Base-by-base conservation (phyloP, 305 asterid genomes). In the Salvia sclarea region DNA sequence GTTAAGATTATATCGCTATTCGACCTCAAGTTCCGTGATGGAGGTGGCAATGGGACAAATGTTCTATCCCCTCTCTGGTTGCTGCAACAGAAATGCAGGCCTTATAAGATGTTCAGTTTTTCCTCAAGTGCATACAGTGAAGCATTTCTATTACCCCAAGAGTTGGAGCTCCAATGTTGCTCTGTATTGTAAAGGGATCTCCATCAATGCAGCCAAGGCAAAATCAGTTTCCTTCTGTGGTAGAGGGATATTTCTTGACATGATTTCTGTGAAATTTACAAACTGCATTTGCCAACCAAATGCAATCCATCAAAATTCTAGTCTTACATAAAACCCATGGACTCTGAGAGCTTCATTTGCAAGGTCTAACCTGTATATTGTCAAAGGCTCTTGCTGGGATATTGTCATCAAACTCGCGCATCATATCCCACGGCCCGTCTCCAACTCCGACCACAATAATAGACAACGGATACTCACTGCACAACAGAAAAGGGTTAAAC, bases 241-340 rank as follows among this genome's bases (percentile, higher is more conserved):
- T 41, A 60, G 49, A 24, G 83, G 80, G 33, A 77, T 70, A 21
- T 79, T 67, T 74, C 84, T 81, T 16, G 82, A 77, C 91, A 85
- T 85, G 53, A 85, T 83, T n/a, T 83, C 81, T 25, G 91, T 85
- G 71, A 85, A 85, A 70, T 85, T 78, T 8, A 83, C 87, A 59
- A 85, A 85, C 91, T 85, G 83, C 79, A 61, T 24, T 33, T 41
- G 21, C 48, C 43, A 45, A 64, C 35, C 35, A 61, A 40, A 16
- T 21, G 33, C 8, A 14, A 56, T 40, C 21, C 33, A 47, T 63
- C 25, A 25, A 22, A 11, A 20, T 50, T 62, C 6, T 25, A 25
- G 31, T 70, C 54, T 11, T 20, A 3, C n/a, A 49, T 64, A 28
- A 13, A 25, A 38, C 33, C 31, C 57, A 66, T 17, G 38, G 41